Percentiles rank a stretch among this genome's conserved stretches.
Conservation (phyloP, 352 stramenopile genomes). For the Globisporangium abappressorium region DNA sequence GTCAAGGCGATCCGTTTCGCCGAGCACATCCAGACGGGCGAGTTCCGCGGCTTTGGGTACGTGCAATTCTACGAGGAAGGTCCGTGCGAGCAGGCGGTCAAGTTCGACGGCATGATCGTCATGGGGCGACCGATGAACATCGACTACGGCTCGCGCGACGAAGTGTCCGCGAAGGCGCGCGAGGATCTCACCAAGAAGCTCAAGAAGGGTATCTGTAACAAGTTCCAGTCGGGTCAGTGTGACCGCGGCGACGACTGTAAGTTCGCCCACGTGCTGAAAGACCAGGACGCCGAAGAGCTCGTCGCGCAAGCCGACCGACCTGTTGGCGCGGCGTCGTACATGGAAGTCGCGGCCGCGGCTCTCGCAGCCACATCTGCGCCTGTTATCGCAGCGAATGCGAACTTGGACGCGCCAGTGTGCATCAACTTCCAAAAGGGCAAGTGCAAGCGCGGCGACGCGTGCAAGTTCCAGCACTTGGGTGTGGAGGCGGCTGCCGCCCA, state of each 20-base stretch:
- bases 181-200: conserved; percentile 72
- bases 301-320: conserved; percentile 34
- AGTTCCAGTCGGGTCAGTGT: conserved; percentile 63
- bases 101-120: conserved; percentile 73
- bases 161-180: conserved; percentile 60
- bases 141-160: conserved; percentile 73
- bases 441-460: conserved; percentile 56
- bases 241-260: conserved; percentile 63
- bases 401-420: conserved; percentile 54
- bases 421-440: conserved; percentile 77
- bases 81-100: conserved; percentile 84
- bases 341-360: conserved; percentile 21
- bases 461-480: conserved; percentile 57
- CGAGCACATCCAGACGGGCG: conserved; percentile 82
- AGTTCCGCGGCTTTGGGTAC: conserved; percentile 85
- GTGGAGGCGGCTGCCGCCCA: conserved; percentile 13
- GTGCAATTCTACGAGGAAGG: conserved; percentile 93
- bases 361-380: background rate
- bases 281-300: conserved; percentile 53
- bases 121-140: conserved; percentile 84
- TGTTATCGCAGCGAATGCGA: conserved; percentile 23
- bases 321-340: conserved; percentile 20
- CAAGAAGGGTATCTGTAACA: conserved; percentile 75
- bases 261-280: conserved; percentile 66
- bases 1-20: conserved; percentile 82